phyloP scores from a whole-genome alignment of 1,284 basidiomycete species.

The Ustilago hordei region DNA sequence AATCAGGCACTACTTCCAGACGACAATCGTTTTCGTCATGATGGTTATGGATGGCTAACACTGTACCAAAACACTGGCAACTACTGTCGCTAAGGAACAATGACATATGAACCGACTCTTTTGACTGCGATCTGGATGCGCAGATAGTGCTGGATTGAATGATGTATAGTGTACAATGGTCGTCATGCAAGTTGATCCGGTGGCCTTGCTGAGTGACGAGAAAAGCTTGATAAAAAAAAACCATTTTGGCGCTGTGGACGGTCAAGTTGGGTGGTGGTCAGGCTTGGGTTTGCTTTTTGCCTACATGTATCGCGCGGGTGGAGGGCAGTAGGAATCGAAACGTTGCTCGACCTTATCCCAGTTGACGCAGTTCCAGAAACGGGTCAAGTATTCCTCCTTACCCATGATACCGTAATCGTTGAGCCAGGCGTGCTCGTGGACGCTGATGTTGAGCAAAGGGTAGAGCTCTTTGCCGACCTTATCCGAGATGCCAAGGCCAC shows the following conservation, averaged over 20 bases:
- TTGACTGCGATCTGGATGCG: background rate
- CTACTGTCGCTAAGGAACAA: background rate
- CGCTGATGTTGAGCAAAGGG: slow-evolving; percentile 85
- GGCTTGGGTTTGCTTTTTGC: background rate
- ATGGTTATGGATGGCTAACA: background rate
- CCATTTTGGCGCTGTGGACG: background rate
- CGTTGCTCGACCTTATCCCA: slow-evolving; percentile 74
- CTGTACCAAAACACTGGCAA: background rate
- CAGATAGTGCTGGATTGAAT: slow-evolving; percentile 23
- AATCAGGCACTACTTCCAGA: background rate
- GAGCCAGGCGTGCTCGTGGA: slow-evolving; percentile 93
- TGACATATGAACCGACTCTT: background rate
- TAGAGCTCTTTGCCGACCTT: slow-evolving; percentile 75
- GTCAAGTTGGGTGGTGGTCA: background rate
- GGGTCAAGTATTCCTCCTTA: slow-evolving; percentile 86
- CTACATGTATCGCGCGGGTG: slow-evolving; percentile 29
- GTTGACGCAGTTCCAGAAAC: slow-evolving; percentile 89
- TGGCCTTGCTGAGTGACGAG: background rate
- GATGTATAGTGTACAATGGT: slow-evolving; percentile 40
- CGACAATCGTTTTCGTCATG: background rate
- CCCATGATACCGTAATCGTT: slow-evolving; percentile 92
- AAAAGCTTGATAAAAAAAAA: background rate
- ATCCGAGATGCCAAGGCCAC: slow-evolving; percentile 41
- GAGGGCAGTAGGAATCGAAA: slow-evolving; percentile 51
- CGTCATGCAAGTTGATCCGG: background rate